Conservation (phyloP, 179 eudicot genomes). For the Monotropa hypopitys region DNA sequence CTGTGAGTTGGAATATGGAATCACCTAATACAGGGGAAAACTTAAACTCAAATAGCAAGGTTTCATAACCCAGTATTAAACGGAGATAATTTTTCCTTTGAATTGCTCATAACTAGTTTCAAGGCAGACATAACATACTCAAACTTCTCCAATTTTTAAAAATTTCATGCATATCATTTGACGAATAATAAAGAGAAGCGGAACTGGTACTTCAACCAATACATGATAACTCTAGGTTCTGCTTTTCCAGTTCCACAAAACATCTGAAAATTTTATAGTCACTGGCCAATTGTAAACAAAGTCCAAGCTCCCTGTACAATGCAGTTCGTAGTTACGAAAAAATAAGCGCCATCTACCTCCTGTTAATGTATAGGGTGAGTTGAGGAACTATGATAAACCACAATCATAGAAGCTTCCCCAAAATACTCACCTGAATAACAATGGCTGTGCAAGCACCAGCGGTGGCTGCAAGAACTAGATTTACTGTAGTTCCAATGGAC, state of each 20-base stretch:
- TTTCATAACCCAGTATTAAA: neutral
- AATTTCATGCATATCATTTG: neutral
- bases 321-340: neutral
- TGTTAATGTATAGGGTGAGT: neutral
- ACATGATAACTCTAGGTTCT: neutral
- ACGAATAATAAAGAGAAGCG: neutral
- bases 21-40: neutral
- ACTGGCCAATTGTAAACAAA: neutral
- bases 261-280: neutral
- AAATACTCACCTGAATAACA: constrained; percentile 48
- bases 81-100: neutral
- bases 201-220: neutral
- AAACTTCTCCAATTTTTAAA: neutral
- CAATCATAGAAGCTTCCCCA: neutral
- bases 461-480: constrained; percentile 67
- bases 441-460: constrained; percentile 80
- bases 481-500: constrained; percentile 71
- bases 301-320: neutral
- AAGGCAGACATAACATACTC: neutral
- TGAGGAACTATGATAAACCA: neutral
- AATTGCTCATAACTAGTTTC: neutral
- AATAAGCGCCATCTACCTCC: neutral
- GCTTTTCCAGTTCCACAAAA: neutral
- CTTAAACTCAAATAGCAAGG: neutral
- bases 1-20: neutral